These are phyloP conservation scores for Artemisia tridentata DNA, from an alignment of 129 eudicot species.

Conservation along the genomic window DNA sequence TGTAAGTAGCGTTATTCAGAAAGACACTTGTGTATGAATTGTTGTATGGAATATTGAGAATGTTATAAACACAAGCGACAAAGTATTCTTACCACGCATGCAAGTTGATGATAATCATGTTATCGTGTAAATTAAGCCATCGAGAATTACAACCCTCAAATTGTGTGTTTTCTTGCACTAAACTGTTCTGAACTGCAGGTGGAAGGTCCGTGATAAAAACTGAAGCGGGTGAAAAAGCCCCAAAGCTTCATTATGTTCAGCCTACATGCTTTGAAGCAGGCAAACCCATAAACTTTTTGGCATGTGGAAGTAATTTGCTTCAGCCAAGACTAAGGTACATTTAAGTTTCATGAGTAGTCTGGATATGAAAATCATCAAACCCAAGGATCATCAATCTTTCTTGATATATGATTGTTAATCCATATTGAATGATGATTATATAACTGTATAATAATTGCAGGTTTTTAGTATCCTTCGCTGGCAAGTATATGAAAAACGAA, in stretches of 20 bases:
- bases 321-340: conserved; percentile 83
- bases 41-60: background rate
- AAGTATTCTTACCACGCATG: too few species aligned
- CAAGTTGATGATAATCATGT: background rate
- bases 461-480: conserved; percentile 80
- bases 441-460: conserved; percentile 38
- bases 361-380: conserved; percentile 1
- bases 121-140: background rate
- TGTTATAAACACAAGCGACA: background rate
- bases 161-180: conserved; percentile 8
- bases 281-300: conserved; percentile 77
- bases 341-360: background rate
- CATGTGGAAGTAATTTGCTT: conserved; percentile 83
- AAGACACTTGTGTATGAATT: too few species aligned
- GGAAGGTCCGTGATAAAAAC: conserved; percentile 62
- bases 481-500: conserved; percentile 59
- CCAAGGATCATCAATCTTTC: conserved; percentile 7
- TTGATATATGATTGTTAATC: background rate
- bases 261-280: conserved; percentile 96
- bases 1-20: background rate
- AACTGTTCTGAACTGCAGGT: conserved; percentile 42
- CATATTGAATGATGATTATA: background rate
- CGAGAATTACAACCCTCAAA: too few species aligned
- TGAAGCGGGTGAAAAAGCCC: conserved; percentile 45
- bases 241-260: conserved; percentile 75